Evolutionary conservation across 2,329 filamentous ascomycete genomes (phyloP).

Genomic region (Phoma sp.): DNA sequence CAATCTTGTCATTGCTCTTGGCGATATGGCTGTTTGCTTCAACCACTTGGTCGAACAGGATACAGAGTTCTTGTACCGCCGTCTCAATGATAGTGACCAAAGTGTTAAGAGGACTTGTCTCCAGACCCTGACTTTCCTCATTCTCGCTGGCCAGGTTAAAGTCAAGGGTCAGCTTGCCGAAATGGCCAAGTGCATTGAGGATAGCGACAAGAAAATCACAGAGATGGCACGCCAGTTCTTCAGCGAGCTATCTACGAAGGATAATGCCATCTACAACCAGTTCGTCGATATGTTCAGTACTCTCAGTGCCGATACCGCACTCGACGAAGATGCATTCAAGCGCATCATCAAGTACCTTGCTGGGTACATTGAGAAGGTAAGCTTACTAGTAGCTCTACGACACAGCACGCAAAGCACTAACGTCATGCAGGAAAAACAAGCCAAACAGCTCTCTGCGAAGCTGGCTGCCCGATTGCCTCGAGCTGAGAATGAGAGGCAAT

Average conservation of each 20-base stretch:
- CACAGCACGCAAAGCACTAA: constrained; percentile 16
- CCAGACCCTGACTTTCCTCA: constrained; percentile 98
- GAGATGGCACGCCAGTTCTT: constrained; percentile 99
- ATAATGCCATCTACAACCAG: constrained; percentile 99
- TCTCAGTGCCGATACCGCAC: constrained; percentile 78
- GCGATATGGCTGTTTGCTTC: constrained; percentile 99
- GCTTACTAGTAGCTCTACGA: not conserved
- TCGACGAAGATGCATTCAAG: constrained; percentile 86
- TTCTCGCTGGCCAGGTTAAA: constrained; percentile 96
- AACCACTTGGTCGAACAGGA: constrained; percentile 99
- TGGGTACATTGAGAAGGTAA: constrained; percentile 96
- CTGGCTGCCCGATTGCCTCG: constrained; percentile 83
- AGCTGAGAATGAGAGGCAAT: constrained; percentile 92
- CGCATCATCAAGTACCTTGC: constrained; percentile 91
- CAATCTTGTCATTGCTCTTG: constrained; percentile 95
- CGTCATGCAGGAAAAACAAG: constrained; percentile 85
- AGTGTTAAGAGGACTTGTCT: constrained; percentile 96
- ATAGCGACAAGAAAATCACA: constrained; percentile 91
- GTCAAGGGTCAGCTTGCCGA: constrained; percentile 98
- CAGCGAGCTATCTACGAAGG: constrained; percentile 94
- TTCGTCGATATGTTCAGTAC: constrained; percentile 99
- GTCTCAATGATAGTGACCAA: constrained; percentile 85
- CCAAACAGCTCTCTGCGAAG: constrained; percentile 91
- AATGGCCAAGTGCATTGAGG: constrained; percentile 99
- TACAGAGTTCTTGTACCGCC: constrained; percentile 95